Conservation (phyloP, 371 early-diverging fungal species). For the Lichtheimia ornata region DNA sequence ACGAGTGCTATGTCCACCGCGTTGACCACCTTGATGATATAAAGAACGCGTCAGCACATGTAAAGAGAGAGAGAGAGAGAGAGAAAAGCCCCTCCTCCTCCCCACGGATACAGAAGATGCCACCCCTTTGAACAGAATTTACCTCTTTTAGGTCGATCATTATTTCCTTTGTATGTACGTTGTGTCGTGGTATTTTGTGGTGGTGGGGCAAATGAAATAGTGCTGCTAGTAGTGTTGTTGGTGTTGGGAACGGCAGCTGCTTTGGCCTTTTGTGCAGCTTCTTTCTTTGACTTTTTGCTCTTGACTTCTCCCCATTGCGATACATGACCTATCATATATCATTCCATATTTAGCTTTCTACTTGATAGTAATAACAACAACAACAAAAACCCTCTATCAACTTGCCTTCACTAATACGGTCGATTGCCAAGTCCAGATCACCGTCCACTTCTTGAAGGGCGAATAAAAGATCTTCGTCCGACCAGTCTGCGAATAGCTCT, state of each 20-base stretch:
- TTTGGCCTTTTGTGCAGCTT: constrained; percentile 42
- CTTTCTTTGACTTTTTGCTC: constrained; percentile 69
- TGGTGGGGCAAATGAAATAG: constrained; percentile 15
- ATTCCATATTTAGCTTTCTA: constrained; percentile 1
- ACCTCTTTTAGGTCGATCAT: constrained; percentile 31
- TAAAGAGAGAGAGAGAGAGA: too few relatives aligned
- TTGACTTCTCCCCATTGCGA: constrained; percentile 92
- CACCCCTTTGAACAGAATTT: constrained; percentile 4
- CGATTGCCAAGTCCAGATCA: constrained; percentile 80
- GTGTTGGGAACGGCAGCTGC: constrained; percentile 23
- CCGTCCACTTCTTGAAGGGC: constrained; percentile 86
- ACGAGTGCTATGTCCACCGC: constrained; percentile 19
- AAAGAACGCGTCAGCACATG: constrained; percentile 13
- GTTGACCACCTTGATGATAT: constrained; percentile 56
- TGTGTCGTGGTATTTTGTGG: constrained; percentile 17
- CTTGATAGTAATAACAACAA: constrained; percentile 3
- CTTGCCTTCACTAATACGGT: constrained; percentile 87
- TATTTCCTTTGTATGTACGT: constrained; percentile 9
- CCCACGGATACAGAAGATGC: background rate
- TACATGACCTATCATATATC: constrained; percentile 43
- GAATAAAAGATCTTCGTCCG: constrained; percentile 86
- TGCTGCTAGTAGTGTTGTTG: constrained; percentile 15
- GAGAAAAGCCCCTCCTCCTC: background rate
- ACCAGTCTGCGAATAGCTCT: constrained; percentile 88
- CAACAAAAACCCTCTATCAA: background rate